These are phyloP conservation scores for Schizophyllum amplum DNA, from an alignment of 1,284 basidiomycete genomes.

Conservation along the genomic window DNA sequence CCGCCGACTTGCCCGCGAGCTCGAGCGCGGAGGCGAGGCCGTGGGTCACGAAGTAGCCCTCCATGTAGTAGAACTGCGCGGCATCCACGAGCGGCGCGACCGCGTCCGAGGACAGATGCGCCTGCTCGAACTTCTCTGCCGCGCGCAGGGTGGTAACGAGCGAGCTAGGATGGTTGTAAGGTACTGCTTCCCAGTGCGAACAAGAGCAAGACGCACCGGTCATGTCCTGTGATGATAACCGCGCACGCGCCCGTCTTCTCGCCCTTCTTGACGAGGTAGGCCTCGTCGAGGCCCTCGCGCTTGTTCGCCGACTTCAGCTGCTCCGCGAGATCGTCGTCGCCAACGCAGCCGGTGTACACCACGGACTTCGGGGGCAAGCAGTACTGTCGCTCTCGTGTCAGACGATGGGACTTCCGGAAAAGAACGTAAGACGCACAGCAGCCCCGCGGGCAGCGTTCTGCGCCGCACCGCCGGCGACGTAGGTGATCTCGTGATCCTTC, in stretches of 20 bases:
- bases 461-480: constrained; percentile 95
- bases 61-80: constrained; percentile 90
- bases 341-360: constrained; percentile 93
- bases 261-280: constrained; percentile 84
- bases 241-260: constrained; percentile 66
- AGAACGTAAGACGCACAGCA: constrained; percentile 55
- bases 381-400: constrained; percentile 50
- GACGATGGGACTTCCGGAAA: constrained; percentile 1
- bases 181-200: background rate
- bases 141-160: constrained; percentile 87
- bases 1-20: constrained; percentile 77
- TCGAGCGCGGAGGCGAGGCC: constrained; percentile 71
- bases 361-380: constrained; percentile 88
- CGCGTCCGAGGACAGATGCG: constrained; percentile 72
- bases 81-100: constrained; percentile 74
- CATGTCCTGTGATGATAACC: constrained; percentile 89
- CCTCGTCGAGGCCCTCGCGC: constrained; percentile 84
- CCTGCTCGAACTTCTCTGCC: constrained; percentile 83
- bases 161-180: constrained; percentile 41
- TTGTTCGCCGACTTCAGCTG: constrained; percentile 89
- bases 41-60: constrained; percentile 97
- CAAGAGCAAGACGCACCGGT: constrained; percentile 48
- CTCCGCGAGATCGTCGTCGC: constrained; percentile 85
- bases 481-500: constrained; percentile 72
- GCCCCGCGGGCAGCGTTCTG: constrained; percentile 97